phyloP scores from a whole-genome alignment of 1,284 basidiomycete genomes.

The Athelia psychrophila region DNA sequence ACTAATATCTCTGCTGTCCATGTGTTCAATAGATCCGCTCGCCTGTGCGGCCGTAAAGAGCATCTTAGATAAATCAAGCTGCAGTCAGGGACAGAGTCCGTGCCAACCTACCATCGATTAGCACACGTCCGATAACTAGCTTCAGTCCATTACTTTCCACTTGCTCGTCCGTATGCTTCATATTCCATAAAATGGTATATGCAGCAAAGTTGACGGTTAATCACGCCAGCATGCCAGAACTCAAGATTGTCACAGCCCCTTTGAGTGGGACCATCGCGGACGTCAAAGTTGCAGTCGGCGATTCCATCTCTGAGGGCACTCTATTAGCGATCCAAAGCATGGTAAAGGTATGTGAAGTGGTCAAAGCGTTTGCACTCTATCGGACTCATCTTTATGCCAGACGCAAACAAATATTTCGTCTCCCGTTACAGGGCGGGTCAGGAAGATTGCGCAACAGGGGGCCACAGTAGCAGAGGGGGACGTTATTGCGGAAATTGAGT shows the following conservation, averaged over 20 bases:
- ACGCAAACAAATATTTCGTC: constrained; percentile 13
- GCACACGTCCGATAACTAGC: too few relatives aligned
- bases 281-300: constrained; percentile 2
- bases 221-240: neutral
- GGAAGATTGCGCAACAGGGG: constrained; percentile 11
- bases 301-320: constrained; percentile 51
- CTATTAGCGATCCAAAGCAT: constrained; percentile 27
- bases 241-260: neutral
- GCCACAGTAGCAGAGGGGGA: constrained; percentile 9
- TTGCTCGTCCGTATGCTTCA: too few relatives aligned
- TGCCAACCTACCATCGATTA: too few relatives aligned
- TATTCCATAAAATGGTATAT: too few relatives aligned
- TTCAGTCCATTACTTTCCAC: too few relatives aligned
- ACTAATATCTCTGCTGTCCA: constrained; percentile 5
- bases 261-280: constrained; percentile 3
- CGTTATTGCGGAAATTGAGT: constrained; percentile 11
- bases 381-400: constrained; percentile 1
- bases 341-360: neutral
- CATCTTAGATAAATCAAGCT: too few relatives aligned
- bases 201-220: too few relatives aligned
- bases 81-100: too few relatives aligned
- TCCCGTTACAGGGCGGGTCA: constrained; percentile 10
- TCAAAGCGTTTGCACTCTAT: neutral
- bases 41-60: neutral
- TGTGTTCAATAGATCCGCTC: neutral